These are phyloP conservation scores for Phialophora macrospora DNA, from an alignment of 2,329 filamentous ascomycete species.

Conservation along the genomic window DNA sequence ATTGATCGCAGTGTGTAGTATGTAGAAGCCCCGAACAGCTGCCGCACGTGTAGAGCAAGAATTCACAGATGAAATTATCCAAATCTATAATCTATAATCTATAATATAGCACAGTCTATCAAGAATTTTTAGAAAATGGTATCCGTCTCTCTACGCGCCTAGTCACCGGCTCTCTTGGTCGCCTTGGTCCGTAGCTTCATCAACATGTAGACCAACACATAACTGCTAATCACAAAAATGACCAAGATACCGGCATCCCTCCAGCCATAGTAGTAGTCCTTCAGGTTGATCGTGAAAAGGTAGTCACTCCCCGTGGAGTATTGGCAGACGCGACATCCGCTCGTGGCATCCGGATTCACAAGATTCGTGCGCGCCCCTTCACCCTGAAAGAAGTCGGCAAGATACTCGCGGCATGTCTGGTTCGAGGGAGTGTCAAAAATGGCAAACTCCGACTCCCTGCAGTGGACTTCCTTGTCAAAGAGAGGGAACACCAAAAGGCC, in stretches of 20 bases:
- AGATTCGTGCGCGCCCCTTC: conserved; percentile 45
- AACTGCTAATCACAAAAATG: conserved; percentile 61
- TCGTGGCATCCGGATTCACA: conserved; percentile 62
- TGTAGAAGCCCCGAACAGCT: too few relatives aligned
- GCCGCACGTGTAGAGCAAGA: not conserved
- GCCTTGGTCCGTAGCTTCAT: conserved; percentile 46
- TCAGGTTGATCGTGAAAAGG: conserved; percentile 62
- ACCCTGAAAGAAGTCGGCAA: conserved; percentile 55
- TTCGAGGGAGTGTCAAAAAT: conserved; percentile 51
- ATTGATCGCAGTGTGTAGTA: not conserved
- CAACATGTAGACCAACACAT: conserved; percentile 53
- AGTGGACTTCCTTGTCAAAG: conserved; percentile 56
- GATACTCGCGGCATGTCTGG: conserved; percentile 64
- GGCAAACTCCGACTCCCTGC: conserved; percentile 56
- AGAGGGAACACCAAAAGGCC: conserved; percentile 59
- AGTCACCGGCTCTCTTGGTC: conserved; percentile 42
- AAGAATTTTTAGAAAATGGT: not conserved
- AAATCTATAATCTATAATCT: not conserved
- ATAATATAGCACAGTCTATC: not conserved
- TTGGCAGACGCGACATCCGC: conserved; percentile 71
- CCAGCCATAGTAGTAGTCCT: conserved; percentile 69
- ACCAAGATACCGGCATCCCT: conserved; percentile 66
- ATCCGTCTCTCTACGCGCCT: not conserved
- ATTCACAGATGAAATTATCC: too few relatives aligned
- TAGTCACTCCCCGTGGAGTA: conserved; percentile 69